Evolutionary conservation across 352 stramenopile species (phyloP).

Genomic region (Pythium aristosporum): DNA sequence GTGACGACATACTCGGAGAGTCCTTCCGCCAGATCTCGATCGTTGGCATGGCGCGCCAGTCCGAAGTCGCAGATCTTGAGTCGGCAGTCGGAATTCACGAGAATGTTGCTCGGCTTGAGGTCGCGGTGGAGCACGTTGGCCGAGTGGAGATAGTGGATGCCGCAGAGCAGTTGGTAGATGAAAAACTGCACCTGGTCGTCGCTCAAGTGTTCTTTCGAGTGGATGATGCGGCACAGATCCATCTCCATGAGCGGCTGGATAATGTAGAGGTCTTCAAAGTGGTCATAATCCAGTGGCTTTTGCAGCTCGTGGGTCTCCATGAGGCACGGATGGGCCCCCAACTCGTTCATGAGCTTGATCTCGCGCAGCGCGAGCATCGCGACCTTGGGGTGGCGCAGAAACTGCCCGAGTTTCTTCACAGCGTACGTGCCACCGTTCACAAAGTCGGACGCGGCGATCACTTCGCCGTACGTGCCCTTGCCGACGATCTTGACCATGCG

Average conservation of each 20-base stretch:
- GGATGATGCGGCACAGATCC: conserved; percentile 90
- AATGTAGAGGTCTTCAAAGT: conserved; percentile 98
- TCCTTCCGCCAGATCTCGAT: conserved; percentile 76
- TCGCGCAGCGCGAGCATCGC: conserved; percentile 80
- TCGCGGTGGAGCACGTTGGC: conserved; percentile 95
- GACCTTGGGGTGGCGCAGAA: conserved; percentile 83
- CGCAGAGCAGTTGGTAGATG: conserved; percentile 94
- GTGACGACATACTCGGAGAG: conserved; percentile 94
- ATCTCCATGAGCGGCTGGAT: conserved; percentile 98
- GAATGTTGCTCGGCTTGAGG: conserved; percentile 97
- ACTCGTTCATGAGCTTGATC: conserved; percentile 88
- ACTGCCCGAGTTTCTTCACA: conserved; percentile 88
- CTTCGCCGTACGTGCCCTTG: conserved; percentile 88
- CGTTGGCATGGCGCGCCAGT: conserved; percentile 77
- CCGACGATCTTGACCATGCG: conserved; percentile 89
- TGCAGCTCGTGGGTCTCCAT: conserved; percentile 88
- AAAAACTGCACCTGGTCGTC: conserved; percentile 97
- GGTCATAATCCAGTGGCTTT: conserved; percentile 73
- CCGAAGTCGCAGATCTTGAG: conserved; percentile 93
- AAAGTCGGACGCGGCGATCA: conserved; percentile 88
- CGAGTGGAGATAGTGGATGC: conserved; percentile 95
- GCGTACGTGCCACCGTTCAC: conserved; percentile 83
- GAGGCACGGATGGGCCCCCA: conserved; percentile 69
- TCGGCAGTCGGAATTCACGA: conserved; percentile 93
- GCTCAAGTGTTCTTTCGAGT: conserved; percentile 87